Evolutionary conservation across 2,329 filamentous ascomycete species (phyloP).

Genomic region (Pseudogymnoascus sp.): DNA sequence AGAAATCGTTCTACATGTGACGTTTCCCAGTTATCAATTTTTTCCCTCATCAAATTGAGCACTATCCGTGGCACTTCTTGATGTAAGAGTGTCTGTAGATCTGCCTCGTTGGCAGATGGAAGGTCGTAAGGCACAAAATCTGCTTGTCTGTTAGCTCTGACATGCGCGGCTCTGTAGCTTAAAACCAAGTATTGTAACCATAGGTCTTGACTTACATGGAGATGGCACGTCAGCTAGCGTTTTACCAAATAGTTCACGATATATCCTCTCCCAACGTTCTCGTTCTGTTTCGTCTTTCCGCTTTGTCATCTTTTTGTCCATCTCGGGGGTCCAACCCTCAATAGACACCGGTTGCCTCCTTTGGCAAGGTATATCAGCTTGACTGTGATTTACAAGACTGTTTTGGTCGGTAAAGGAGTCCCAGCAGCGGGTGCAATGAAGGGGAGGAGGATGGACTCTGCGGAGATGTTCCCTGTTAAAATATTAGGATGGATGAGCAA

Average conservation of each 20-base stretch:
- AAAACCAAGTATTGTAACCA: background rate
- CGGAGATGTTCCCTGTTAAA: background rate
- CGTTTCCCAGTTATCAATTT: background rate
- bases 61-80: background rate
- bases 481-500: background rate
- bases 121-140: constrained; percentile 1
- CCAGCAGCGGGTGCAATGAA: background rate
- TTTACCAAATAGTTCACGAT: background rate
- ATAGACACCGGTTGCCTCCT: background rate
- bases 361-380: background rate
- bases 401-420: background rate
- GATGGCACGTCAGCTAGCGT: background rate
- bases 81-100: background rate
- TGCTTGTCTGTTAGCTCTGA: background rate
- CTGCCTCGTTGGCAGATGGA: background rate
- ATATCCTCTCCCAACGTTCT: background rate
- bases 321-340: background rate
- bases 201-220: background rate
- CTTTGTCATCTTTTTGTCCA: background rate
- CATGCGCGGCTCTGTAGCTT: background rate
- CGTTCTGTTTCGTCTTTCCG: background rate
- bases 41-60: background rate
- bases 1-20: background rate
- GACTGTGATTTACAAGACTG: background rate
- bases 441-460: background rate